Percentiles rank a stretch among this genome's conserved stretches.
Evolutionary conservation across 2,329 filamentous ascomycete species (phyloP).

Genomic region (Phialophora chinensis): DNA sequence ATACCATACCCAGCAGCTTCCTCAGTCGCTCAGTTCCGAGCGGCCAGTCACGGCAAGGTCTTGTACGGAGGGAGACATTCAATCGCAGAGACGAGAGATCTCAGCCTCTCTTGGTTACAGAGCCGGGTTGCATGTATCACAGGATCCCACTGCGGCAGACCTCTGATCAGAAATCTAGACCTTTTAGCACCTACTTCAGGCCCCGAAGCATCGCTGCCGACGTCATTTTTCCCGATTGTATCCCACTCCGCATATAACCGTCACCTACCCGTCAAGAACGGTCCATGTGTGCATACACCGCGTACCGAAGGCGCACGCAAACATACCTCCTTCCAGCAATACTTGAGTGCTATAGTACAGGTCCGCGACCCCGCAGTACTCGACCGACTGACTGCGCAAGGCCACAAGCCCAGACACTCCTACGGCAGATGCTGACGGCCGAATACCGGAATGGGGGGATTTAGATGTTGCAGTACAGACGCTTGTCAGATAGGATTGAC

Average conservation of each 20-base stretch:
- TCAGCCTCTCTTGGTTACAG: no score
- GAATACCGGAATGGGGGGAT: background rate
- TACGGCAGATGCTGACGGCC: background rate
- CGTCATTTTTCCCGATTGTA: background rate
- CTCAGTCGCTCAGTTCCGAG: no score
- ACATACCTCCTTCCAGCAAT: background rate
- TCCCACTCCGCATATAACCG: no score
- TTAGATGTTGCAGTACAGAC: background rate
- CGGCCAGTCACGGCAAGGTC: no score
- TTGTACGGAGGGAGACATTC: no score
- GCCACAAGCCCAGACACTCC: background rate
- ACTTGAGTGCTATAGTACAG: background rate
- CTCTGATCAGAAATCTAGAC: background rate
- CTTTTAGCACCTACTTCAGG: background rate
- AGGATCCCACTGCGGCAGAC: background rate
- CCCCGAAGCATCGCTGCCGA: background rate
- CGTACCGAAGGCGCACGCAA: background rate
- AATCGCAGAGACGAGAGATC: no score
- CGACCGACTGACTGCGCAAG: background rate
- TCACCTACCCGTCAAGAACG: no score
- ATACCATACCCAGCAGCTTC: no score
- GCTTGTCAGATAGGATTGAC: conserved; percentile 2
- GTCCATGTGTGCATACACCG: background rate
- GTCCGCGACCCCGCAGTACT: background rate
- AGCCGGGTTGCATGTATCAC: no score